Base-by-base conservation (phyloP, 2,329 filamentous ascomycete species). In the Pezicula radicicola region DNA sequence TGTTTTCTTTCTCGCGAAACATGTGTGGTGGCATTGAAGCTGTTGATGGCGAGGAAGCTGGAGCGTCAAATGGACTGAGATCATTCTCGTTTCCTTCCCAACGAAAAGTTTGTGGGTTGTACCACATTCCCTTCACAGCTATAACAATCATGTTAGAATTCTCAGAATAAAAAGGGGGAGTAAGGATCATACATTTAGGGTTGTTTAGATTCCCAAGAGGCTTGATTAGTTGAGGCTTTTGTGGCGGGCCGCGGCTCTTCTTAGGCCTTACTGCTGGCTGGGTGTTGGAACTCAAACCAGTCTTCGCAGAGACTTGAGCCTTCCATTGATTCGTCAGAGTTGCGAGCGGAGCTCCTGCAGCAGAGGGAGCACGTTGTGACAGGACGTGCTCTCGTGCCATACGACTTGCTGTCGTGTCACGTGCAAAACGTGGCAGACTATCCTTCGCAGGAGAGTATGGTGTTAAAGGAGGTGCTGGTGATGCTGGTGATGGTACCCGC, bases 61-160 rank as follows among this genome's bases (percentile, higher is more conserved):
- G 74, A 50, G 78, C 69, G 49, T 96, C 91, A 70, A 99, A 99
- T 4, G 84, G 83, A 57, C 81, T 80, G 49, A 96, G 75, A 33
- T 80, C 87, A 62, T 91, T 93, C 68, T 99, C 94, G 63, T 99
- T 99, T 48, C 94, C 94, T 75, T 99, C 94, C 94, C 94, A 99
- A 46, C 85, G 81, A 65, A 86, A 94, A 8, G 89, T 88, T 27
- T 80, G 76, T 6, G 94, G 90, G 65, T 99, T 97, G 68, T 96
- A 99, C 50, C 84, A 87, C 94, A 99, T 99, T 58, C 93, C 94
- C 70, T 96, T 94, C 55, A 96, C 81, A 64, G 86, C 90, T 93
- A 57, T 12, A 46, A 37, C 30, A 25, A 44, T 49, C 45, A 43
- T 44, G 60, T 75, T 65, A 74, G 68, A 52, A 44, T 9, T 41